phyloP scores from a whole-genome alignment of 495 filamentous ascomycete species.

The Penicillium flavigenum region DNA sequence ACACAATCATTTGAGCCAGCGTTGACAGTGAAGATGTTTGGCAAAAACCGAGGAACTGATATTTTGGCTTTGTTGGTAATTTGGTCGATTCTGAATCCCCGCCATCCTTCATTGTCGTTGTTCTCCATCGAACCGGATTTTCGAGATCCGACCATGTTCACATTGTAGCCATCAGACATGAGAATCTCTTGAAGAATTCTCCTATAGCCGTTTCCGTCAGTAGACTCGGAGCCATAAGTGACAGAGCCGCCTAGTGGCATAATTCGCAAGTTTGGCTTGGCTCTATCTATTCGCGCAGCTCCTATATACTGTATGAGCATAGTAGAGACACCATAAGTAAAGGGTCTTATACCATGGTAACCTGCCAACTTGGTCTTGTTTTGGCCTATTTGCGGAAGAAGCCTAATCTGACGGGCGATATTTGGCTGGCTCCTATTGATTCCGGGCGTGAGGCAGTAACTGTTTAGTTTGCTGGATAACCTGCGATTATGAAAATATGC shows the following conservation, averaged over 20 bases:
- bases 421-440: background rate
- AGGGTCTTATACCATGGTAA: background rate
- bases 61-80: background rate
- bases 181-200: background rate
- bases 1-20: background rate
- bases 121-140: background rate
- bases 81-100: background rate
- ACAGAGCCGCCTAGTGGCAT: background rate
- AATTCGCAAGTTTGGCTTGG: background rate
- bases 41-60: background rate
- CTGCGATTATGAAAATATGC: background rate
- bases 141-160: background rate
- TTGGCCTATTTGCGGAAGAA: background rate
- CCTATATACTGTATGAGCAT: background rate
- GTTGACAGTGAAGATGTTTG: background rate
- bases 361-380: background rate
- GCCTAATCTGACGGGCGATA: background rate
- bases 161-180: background rate
- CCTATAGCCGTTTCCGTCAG: background rate
- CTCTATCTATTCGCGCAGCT: background rate
- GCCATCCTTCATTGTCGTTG: background rate
- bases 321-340: background rate
- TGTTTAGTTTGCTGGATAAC: background rate
- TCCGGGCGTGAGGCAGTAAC: background rate
- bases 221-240: background rate